Evolutionary conservation across 176 grass and related monocot genomes (phyloP), one percentile per base, ranked within the genome.

Genomic region (Carex pumila): DNA sequence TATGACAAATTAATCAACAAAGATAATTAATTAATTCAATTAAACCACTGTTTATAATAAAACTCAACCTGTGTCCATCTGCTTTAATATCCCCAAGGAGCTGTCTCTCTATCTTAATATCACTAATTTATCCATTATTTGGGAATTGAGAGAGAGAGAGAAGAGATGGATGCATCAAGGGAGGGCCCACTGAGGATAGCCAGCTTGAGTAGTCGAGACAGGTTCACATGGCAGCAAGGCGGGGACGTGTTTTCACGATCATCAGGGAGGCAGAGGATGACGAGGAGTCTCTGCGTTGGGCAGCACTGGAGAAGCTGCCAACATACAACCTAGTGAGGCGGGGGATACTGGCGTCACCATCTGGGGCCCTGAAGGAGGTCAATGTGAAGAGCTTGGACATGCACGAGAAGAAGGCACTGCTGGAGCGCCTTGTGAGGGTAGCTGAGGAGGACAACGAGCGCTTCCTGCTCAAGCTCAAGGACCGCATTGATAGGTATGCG

Each of bases 251-350:
- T 82, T 19, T 82, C 80, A 0, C 31, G n/a, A 6, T 82, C 80
- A 14, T 65, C 5, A 1, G 45, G 2, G 80, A 82, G 6, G 72
- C 37, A 1, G 85, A 85, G 10, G 82, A 86, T 12, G 89, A 85
- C 14, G 91, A 90, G 85, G 91, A 91, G 78, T 79, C 82, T 15
- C 63, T 89, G 61, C 71, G 56, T 15, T 94, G 92, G 92, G 92
- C 87, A 9, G 87, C 64, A 39, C 50, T 91, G 45, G 87, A 89
- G 81, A 81, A 84, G 79, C 82, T 94, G 43, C 92, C 87, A 25
- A 87, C 89, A 8, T 85, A 60, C 45, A 81, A 85, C 32, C 84
- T 89, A 60, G 70, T 84, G 17, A 84, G 85, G 70, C 77, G 71
- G 4, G 87, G 47, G 3, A 64, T 94, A 71, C 34, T 94, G 4